Base-by-base conservation (phyloP, 1,284 basidiomycete species). In the Malassezia brasiliensis region DNA sequence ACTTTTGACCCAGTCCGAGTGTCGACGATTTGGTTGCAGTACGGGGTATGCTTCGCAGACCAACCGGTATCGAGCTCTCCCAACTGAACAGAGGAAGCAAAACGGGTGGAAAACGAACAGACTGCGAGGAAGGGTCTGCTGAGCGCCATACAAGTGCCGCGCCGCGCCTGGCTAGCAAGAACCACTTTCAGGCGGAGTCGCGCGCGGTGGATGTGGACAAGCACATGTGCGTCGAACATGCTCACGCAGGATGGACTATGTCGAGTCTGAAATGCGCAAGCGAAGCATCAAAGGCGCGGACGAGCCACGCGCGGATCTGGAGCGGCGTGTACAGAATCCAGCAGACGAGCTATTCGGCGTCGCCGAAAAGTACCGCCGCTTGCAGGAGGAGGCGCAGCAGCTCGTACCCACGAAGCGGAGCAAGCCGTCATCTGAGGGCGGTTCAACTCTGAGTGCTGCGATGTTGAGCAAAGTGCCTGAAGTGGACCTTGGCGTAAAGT, bases 391-490 rank as follows among this genome's bases (percentile, higher is more conserved):
- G 31, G 47, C 36, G 14, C 34, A 17, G 15, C 10, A 28, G 19
- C 34, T 12, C 22, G 17, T 22, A 9, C 28, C 22, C 11, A 28
- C 25, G 17, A 42, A 22, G 4, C 40, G 15, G 5, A 42, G 20
- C 5, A 22, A 7, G 17, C 12, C 40, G 8, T 42, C 40, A 6
- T 28, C 14, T n/a, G 28, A 30, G 12, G 22, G 38, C 4, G 19
- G 28, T 14, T 35, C 46, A 4, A 36, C 31, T 0, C 31, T 17
- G 28, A 31, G 17, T 19, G 32, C 38, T 8, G 38, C 42, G n/a
- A 45, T 53, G 19, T 22, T 48, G 5, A 41, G 19, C n/a, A 32
- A 17, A n/a, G 42, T 56, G 6, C 54, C 54, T 2, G 54, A 56
- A 20, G 38, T 56, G 2, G 49, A 56, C 25, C 34, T 56, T 6